A percentile compares a stretch with the other conserved stretches of the same genome.
These are phyloP conservation scores for Eremothecium gossypii DNA, from an alignment of 1,139 yeast genomes.

Conservation along the genomic window DNA sequence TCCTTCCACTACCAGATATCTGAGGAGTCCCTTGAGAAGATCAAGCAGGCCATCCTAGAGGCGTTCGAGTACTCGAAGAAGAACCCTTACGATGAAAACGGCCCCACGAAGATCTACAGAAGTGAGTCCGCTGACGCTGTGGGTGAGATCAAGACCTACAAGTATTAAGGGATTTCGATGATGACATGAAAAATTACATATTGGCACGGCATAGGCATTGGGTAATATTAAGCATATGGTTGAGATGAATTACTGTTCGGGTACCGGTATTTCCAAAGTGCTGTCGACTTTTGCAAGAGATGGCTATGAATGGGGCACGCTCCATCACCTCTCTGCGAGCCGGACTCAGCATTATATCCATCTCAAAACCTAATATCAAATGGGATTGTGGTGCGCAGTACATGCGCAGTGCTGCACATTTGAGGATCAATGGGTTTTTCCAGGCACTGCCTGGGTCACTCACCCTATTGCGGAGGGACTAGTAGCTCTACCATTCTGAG, in stretches of 20 bases:
- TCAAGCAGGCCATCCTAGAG: constrained; percentile 53
- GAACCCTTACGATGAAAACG: constrained; percentile 34
- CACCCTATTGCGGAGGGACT: constrained; percentile 30
- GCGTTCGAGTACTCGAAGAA: constrained; percentile 42
- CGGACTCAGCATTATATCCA: neutral
- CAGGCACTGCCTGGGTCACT: constrained; percentile 3
- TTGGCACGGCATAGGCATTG: constrained; percentile 3
- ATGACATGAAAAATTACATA: neutral
- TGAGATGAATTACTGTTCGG: too few species aligned
- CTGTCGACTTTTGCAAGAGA: too few species aligned
- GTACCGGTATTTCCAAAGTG: too few species aligned
- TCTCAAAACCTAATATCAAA: constrained; percentile 4
- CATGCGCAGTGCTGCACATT: constrained; percentile 4
- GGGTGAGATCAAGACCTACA: constrained; percentile 27
- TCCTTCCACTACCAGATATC: constrained; percentile 81
- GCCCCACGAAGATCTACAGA: constrained; percentile 37
- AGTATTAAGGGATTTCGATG: constrained; percentile 15
- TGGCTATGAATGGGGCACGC: too few species aligned
- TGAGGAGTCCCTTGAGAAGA: constrained; percentile 53
- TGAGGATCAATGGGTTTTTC: constrained; percentile 8
- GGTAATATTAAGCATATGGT: constrained; percentile 1
- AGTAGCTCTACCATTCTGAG: constrained; percentile 15
- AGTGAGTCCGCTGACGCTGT: constrained; percentile 29
- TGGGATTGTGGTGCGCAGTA: constrained; percentile 2
- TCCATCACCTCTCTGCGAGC: too few species aligned